Evolutionary conservation across 345 rosid species (phyloP).

Genomic region (Ceriops zippeliana): DNA sequence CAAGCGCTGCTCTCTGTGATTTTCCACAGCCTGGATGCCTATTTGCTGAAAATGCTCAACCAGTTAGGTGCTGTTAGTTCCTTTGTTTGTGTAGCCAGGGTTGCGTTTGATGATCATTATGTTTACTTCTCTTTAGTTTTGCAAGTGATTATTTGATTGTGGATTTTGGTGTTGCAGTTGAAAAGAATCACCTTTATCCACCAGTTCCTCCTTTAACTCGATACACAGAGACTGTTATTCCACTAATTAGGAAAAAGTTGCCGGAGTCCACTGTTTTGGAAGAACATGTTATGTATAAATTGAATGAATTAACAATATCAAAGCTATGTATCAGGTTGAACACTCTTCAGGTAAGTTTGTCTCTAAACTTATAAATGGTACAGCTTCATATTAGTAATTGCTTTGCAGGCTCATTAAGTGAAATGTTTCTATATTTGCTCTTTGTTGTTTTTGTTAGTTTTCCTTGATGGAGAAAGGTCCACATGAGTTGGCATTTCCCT

Average conservation of each 20-base stretch:
- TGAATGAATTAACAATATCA: constrained; percentile 61
- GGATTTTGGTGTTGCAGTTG: constrained; percentile 54
- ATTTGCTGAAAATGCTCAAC: constrained; percentile 56
- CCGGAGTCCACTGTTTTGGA: constrained; percentile 52
- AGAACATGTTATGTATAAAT: constrained; percentile 40
- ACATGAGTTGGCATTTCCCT: too few species aligned
- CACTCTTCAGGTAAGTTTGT: constrained; percentile 71
- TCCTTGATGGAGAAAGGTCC: too few species aligned
- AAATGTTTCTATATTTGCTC: too few species aligned
- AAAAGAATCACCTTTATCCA: constrained; percentile 68
- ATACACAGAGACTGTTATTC: constrained; percentile 57
- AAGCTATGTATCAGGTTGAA: constrained; percentile 85
- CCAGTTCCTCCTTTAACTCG: constrained; percentile 94
- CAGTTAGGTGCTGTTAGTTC: constrained; percentile 61
- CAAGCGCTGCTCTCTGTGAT: constrained; percentile 89
- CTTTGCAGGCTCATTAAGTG: background rate
- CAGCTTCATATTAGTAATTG: background rate
- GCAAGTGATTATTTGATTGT: background rate
- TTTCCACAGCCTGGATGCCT: constrained; percentile 83
- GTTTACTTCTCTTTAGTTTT: background rate
- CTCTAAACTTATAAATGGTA: background rate
- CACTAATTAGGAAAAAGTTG: constrained; percentile 53
- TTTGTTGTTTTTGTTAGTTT: too few species aligned
- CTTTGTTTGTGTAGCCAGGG: background rate
- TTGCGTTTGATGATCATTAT: background rate